Evolutionary conservation across 31 red algal genomes (phyloP).

Genomic region (Endocladia muricata): DNA sequence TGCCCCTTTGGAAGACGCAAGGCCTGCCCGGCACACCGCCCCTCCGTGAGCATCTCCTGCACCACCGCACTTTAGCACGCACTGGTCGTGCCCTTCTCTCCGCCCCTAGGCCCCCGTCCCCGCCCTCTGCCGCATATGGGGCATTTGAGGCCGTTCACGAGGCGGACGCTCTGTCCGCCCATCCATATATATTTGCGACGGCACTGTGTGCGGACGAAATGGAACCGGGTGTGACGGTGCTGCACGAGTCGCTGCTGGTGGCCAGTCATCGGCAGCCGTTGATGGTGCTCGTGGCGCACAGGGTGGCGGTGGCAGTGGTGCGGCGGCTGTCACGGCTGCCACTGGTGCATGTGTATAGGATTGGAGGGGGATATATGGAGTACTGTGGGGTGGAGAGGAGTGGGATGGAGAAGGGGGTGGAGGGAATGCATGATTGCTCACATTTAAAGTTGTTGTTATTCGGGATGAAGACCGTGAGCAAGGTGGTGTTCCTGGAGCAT

Average conservation of each 20-base stretch:
- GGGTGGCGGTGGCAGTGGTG: conserved; percentile 2
- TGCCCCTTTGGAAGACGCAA: too few species aligned
- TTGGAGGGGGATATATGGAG: not conserved
- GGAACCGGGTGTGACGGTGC: conserved; percentile 35
- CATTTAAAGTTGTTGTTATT: conserved; percentile 51
- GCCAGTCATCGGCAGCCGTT: conserved; percentile 37
- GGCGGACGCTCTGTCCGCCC: conserved; percentile 1
- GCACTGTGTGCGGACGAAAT: conserved; percentile 24
- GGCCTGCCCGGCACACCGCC: too few species aligned
- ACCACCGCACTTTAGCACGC: too few species aligned
- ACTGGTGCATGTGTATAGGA: conserved; percentile 28
- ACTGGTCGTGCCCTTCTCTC: too few species aligned
- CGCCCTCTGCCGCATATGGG: too few species aligned
- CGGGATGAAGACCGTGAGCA: conserved; percentile 5
- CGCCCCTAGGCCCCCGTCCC: too few species aligned
- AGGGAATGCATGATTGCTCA: conserved; percentile 1
- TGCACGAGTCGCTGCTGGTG: conserved; percentile 29
- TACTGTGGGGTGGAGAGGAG: not conserved
- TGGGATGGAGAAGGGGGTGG: not conserved
- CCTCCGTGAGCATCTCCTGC: too few species aligned
- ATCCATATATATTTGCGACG: conserved; percentile 39
- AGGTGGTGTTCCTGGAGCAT: conserved; percentile 40
- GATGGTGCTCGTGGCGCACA: conserved; percentile 4
- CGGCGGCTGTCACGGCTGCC: conserved; percentile 9
- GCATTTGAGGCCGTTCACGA: conserved; percentile 22